phyloP scores from a whole-genome alignment of 78 protist genomes.

The Dictyostelium purpureum region DNA sequence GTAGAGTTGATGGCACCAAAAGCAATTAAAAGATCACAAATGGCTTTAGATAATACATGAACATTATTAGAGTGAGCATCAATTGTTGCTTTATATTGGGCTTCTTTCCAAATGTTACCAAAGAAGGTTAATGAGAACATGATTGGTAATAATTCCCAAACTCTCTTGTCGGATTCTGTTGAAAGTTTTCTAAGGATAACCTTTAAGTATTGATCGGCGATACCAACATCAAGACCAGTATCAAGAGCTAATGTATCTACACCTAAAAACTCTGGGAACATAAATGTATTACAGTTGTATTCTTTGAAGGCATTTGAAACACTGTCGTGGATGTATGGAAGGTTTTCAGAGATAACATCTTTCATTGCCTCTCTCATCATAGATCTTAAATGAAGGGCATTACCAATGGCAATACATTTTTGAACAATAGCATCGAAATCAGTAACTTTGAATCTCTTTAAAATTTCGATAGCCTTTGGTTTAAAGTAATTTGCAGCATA shows the following conservation, averaged over 20 bases:
- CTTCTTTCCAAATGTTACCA: constrained; percentile 66
- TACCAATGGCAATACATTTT: constrained; percentile 69
- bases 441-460: constrained; percentile 43
- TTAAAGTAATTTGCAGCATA: constrained; percentile 10
- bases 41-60: constrained; percentile 52
- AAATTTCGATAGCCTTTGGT: constrained; percentile 23
- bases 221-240: constrained; percentile 72
- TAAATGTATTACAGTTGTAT: constrained; percentile 73
- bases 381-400: constrained; percentile 69
- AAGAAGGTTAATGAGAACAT: constrained; percentile 74
- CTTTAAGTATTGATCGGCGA: constrained; percentile 83
- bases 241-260: constrained; percentile 80
- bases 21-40: constrained; percentile 50
- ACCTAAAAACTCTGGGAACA: constrained; percentile 66
- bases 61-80: constrained; percentile 75
- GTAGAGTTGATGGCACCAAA: constrained; percentile 57
- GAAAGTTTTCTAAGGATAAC: constrained; percentile 43
- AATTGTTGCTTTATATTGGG: constrained; percentile 51
- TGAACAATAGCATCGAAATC: constrained; percentile 63
- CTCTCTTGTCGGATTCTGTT: constrained; percentile 42
- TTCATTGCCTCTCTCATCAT: constrained; percentile 74
- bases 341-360: neutral
- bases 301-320: constrained; percentile 70
- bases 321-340: constrained; percentile 48
- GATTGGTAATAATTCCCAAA: constrained; percentile 79